Evolutionary conservation across 2,329 filamentous ascomycete genomes (phyloP).

Genomic region (Nigrograna mackinnonii): DNA sequence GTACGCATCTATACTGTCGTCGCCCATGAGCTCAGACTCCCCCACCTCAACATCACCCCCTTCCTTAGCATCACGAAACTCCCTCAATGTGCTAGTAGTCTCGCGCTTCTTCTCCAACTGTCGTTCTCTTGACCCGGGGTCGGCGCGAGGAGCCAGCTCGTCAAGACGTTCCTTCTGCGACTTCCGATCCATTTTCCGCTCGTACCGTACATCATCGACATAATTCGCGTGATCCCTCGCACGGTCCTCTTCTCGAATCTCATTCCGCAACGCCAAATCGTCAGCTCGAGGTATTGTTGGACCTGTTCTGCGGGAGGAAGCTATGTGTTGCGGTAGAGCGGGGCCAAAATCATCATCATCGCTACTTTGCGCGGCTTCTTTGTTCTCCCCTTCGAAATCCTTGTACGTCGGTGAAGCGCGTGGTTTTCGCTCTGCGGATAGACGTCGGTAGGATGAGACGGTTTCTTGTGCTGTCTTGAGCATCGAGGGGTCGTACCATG

Average conservation of each 20-base stretch:
- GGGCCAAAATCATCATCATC: slow-evolving; percentile 54
- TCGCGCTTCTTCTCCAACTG: slow-evolving; percentile 83
- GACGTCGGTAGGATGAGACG: slow-evolving; percentile 18
- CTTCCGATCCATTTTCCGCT: slow-evolving; percentile 67
- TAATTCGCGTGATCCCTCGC: slow-evolving; percentile 53
- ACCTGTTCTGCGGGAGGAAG: slow-evolving; percentile 40
- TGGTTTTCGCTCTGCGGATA: slow-evolving; percentile 11
- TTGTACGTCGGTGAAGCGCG: slow-evolving; percentile 25
- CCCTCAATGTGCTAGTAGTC: slow-evolving; percentile 71
- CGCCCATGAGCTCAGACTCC: slow-evolving; percentile 79
- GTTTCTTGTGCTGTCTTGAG: slow-evolving; percentile 57
- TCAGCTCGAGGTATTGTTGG: slow-evolving; percentile 70
- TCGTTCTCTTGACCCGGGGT: slow-evolving; percentile 80
- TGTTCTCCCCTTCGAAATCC: neutral
- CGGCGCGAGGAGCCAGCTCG: slow-evolving; percentile 80
- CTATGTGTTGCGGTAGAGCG: slow-evolving; percentile 47
- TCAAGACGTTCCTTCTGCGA: slow-evolving; percentile 74
- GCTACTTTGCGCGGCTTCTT: neutral
- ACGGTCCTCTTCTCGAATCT: slow-evolving; percentile 58
- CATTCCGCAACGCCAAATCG: slow-evolving; percentile 70
- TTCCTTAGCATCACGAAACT: slow-evolving; percentile 69
- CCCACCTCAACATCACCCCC: slow-evolving; percentile 67
- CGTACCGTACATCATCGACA: slow-evolving; percentile 59
- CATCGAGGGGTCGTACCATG: slow-evolving; percentile 88
- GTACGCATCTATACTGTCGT: slow-evolving; percentile 65